phyloP scores from a whole-genome alignment of 2,329 filamentous ascomycete genomes.

The Ceratocystis papillata region DNA sequence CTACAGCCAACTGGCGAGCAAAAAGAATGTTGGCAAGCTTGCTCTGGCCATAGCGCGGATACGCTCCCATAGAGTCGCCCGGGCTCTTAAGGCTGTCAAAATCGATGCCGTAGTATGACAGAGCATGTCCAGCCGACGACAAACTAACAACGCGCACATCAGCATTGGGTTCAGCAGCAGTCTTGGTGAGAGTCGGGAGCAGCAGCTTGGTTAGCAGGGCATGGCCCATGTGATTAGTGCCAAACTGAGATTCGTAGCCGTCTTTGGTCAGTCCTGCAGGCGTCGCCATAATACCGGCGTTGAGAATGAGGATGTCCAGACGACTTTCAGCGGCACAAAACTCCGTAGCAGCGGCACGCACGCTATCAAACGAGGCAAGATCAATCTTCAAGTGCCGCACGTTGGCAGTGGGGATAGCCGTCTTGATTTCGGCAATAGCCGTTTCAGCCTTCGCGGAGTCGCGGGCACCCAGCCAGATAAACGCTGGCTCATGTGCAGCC shows the following conservation, averaged over 20 bases:
- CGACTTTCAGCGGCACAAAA: conserved; percentile 29
- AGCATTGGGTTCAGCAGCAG: conserved; percentile 23
- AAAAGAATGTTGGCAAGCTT: conserved; percentile 31
- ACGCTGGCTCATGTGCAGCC: conserved; percentile 34
- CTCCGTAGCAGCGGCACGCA: conserved; percentile 33
- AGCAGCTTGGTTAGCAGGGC: conserved; percentile 40
- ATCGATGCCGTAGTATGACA: conserved; percentile 28
- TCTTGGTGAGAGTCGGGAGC: conserved; percentile 30
- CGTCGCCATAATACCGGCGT: conserved; percentile 36
- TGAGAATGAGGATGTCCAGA: conserved; percentile 37
- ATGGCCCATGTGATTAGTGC: conserved; percentile 38
- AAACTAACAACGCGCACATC: conserved; percentile 31
- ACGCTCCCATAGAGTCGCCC: conserved; percentile 25
- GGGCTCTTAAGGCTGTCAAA: conserved; percentile 30
- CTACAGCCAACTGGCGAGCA: conserved; percentile 28
- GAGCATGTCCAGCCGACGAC: conserved; percentile 28
- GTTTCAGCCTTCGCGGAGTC: conserved; percentile 33
- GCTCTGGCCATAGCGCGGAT: conserved; percentile 29
- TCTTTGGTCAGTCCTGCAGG: conserved; percentile 31
- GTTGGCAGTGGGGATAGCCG: conserved; percentile 19
- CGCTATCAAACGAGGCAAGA: conserved; percentile 32
- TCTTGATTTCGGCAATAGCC: conserved; percentile 21
- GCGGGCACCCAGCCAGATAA: conserved; percentile 40
- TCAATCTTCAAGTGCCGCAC: conserved; percentile 32
- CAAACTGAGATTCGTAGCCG: conserved; percentile 38